Evolutionary conservation across 345 rosid genomes (phyloP).

Genomic region (Moricandia moricandioides): DNA sequence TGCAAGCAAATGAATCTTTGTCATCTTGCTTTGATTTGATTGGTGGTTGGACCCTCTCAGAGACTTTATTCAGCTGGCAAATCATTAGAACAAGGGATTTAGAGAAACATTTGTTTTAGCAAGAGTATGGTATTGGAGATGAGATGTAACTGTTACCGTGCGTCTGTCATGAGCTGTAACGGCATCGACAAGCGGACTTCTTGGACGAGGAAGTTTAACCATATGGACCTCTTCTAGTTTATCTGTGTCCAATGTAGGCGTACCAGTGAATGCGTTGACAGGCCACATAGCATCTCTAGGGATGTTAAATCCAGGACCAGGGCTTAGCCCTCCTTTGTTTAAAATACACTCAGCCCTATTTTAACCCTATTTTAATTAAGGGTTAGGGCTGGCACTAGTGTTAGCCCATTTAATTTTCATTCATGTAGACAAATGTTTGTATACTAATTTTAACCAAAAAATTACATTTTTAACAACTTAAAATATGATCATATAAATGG

Average conservation of each 20-base stretch:
- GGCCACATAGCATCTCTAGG: slow-evolving; percentile 42
- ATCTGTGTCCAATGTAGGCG: slow-evolving; percentile 50
- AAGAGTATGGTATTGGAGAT: slow-evolving; percentile 17
- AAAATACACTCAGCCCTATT: too few relatives aligned
- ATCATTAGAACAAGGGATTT: slow-evolving; percentile 10
- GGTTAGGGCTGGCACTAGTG: too few relatives aligned
- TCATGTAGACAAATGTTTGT: too few relatives aligned
- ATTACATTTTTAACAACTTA: too few relatives aligned
- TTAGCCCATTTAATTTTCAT: too few relatives aligned
- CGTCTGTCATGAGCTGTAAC: slow-evolving; percentile 94
- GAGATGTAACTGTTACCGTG: slow-evolving; percentile 55
- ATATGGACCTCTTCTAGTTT: slow-evolving; percentile 51
- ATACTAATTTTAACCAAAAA: too few relatives aligned
- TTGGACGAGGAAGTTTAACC: slow-evolving; percentile 69
- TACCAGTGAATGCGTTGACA: slow-evolving; percentile 37
- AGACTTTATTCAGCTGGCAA: slow-evolving; percentile 62
- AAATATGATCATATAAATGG: too few relatives aligned
- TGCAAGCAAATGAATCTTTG: slow-evolving; percentile 74
- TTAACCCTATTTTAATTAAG: too few relatives aligned
- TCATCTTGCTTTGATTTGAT: slow-evolving; percentile 61
- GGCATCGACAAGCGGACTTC: slow-evolving; percentile 83
- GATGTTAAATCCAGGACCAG: too few relatives aligned
- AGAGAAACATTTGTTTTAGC: not conserved
- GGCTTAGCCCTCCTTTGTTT: too few relatives aligned
- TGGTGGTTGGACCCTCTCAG: slow-evolving; percentile 61